Evolutionary conservation across 2,329 filamentous ascomycete species (phyloP).

Genomic region (Epicoccum sorghinum): DNA sequence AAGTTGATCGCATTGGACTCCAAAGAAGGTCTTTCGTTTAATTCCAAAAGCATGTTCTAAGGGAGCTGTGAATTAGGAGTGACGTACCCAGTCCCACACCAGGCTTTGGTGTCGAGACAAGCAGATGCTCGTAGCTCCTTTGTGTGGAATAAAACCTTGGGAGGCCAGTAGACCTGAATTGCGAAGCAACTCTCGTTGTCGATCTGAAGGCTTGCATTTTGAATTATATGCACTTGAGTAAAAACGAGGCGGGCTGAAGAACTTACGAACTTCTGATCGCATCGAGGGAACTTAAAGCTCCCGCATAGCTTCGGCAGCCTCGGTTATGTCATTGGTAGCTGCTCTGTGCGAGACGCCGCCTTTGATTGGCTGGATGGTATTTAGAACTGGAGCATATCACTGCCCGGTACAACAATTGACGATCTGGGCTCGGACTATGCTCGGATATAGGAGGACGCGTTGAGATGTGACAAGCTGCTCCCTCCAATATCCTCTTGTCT

Average conservation of each 20-base stretch:
- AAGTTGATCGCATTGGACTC: too few species aligned
- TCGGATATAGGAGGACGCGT: too few species aligned
- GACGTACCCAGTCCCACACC: slow-evolving; percentile 82
- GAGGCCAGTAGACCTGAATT: slow-evolving; percentile 62
- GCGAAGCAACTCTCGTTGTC: slow-evolving; percentile 66
- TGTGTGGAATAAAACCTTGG: slow-evolving; percentile 61
- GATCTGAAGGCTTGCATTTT: slow-evolving; percentile 60
- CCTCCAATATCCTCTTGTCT: too few species aligned
- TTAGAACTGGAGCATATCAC: background rate
- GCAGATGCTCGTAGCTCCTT: slow-evolving; percentile 75
- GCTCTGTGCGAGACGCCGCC: background rate
- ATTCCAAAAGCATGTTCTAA: background rate
- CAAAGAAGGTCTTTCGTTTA: background rate
- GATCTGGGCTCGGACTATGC: too few species aligned
- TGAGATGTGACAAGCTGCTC: too few species aligned
- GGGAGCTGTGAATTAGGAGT: background rate
- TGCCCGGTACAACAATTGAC: too few species aligned
- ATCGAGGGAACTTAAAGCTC: slow-evolving; percentile 2
- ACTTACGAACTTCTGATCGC: background rate
- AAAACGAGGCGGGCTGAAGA: background rate
- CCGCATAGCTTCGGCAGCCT: slow-evolving; percentile 17
- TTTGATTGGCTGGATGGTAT: background rate
- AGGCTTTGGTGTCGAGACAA: slow-evolving; percentile 82
- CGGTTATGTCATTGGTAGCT: slow-evolving; percentile 13
- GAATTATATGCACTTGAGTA: background rate